Conservation (phyloP, 305 asterid species). For the Fraxinus paxiana region DNA sequence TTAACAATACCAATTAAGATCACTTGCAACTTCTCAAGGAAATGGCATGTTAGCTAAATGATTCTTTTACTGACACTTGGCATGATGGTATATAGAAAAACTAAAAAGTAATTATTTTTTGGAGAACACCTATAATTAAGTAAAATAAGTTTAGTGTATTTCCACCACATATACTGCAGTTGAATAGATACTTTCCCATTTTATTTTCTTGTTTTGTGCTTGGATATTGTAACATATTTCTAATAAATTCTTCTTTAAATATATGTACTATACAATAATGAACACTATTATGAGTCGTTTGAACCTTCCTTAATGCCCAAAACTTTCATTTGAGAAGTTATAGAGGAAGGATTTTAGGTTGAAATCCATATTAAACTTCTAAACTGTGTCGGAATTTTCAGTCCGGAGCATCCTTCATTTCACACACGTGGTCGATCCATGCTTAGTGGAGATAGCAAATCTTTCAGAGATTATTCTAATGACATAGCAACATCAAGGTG, state of each 20-base stretch:
- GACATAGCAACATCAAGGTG: slow-evolving; percentile 72
- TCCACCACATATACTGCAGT: not conserved
- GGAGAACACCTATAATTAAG: not conserved
- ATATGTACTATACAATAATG: not conserved
- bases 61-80: not conserved
- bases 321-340: slow-evolving; percentile 10
- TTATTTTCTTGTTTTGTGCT: not conserved
- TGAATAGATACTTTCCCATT: not conserved
- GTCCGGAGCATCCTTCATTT: slow-evolving; percentile 94
- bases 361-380: slow-evolving; percentile 26
- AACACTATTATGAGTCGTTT: not conserved
- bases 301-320: not conserved
- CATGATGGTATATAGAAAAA: not conserved
- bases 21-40: not conserved
- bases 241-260: not conserved
- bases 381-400: slow-evolving; percentile 34
- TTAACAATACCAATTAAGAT: not conserved
- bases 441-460: slow-evolving; percentile 83
- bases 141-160: not conserved
- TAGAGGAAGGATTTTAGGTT: slow-evolving; percentile 9
- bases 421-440: slow-evolving; percentile 79
- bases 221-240: not conserved
- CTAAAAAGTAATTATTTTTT: not conserved
- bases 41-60: not conserved
- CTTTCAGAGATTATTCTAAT: slow-evolving; percentile 59